phyloP scores from a whole-genome alignment of 331 rosid species.

The Quercus phellos region DNA sequence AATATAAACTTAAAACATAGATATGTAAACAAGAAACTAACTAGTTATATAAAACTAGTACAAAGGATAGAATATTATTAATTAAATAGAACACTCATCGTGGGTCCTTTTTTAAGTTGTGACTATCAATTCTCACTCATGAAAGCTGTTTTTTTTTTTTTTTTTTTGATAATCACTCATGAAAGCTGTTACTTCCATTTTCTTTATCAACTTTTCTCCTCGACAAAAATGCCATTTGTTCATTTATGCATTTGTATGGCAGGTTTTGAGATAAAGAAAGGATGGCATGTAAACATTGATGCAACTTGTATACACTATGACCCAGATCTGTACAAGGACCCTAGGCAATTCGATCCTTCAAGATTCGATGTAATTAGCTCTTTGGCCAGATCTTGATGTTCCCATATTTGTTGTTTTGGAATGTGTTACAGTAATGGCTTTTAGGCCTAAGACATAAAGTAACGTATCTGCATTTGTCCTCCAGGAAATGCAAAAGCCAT shows the following conservation, averaged over 20 bases:
- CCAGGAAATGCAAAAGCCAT: conserved; percentile 73
- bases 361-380: conserved; percentile 60
- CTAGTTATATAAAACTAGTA: no score
- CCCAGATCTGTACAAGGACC: conserved; percentile 49
- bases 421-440: not conserved
- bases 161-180: no score
- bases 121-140: no score
- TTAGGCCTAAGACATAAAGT: not conserved
- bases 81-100: no score
- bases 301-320: conserved; percentile 60
- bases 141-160: no score
- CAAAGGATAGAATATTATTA: no score
- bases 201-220: no score
- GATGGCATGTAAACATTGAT: conserved; percentile 74
- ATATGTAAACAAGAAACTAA: no score
- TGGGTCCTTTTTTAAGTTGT: no score
- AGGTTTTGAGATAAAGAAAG: conserved; percentile 62
- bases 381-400: conserved; percentile 3
- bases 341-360: conserved; percentile 57
- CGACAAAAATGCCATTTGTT: no score
- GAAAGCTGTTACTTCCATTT: no score
- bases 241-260: not conserved
- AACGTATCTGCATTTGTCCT: not conserved
- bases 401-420: not conserved
- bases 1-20: no score